Evolutionary conservation across 2,329 filamentous ascomycete genomes (phyloP).

Genomic region (Colletotrichum lupini): DNA sequence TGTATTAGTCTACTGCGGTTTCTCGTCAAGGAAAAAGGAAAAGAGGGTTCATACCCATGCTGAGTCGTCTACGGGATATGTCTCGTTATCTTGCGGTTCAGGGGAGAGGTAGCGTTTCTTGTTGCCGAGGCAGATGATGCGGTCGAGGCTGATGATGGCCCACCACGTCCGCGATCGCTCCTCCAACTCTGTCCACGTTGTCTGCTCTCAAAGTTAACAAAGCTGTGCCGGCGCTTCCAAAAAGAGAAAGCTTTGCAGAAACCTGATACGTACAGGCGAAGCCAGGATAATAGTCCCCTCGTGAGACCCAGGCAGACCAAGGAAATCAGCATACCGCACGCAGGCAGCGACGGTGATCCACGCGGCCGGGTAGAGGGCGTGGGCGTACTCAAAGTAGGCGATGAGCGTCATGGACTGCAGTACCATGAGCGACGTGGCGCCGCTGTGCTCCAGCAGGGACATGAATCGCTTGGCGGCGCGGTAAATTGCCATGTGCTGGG

Average conservation of each 20-base stretch:
- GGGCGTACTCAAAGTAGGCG: constrained; percentile 59
- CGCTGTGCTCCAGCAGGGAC: constrained; percentile 52
- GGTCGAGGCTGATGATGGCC: constrained; percentile 58
- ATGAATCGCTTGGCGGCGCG: constrained; percentile 55
- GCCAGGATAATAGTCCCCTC: constrained; percentile 51
- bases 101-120: constrained; percentile 38
- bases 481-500: constrained; percentile 52
- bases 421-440: constrained; percentile 53
- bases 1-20: constrained; percentile 3
- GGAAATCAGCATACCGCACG: constrained; percentile 55
- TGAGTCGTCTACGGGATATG: constrained; percentile 50
- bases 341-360: constrained; percentile 59
- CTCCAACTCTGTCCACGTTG: constrained; percentile 59
- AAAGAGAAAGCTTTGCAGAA: not conserved
- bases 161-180: constrained; percentile 60
- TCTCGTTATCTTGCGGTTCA: constrained; percentile 38
- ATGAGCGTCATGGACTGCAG: constrained; percentile 59
- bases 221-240: no score
- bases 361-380: constrained; percentile 61
- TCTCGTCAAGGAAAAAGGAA: no score
- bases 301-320: constrained; percentile 52
- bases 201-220: constrained; percentile 38
- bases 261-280: constrained; percentile 42
- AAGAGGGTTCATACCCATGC: constrained; percentile 48
- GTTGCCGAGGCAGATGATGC: constrained; percentile 29